Base-by-base conservation (phyloP, 2,329 filamentous ascomycete genomes). In the Ascochyta fabae region DNA sequence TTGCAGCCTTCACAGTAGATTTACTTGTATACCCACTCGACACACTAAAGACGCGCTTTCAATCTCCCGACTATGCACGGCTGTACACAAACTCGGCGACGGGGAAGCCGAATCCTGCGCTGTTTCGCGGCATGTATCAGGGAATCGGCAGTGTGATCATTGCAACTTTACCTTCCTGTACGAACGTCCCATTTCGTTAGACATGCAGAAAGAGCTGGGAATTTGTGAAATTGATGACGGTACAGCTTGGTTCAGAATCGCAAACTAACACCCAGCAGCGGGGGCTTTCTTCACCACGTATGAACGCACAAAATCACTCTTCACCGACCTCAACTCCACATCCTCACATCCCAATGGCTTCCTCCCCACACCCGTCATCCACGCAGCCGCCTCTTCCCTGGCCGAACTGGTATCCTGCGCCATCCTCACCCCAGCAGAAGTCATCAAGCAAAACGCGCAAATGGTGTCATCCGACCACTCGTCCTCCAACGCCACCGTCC, bases 391-490 rank as follows among this genome's bases (percentile, higher is more conserved):
- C 12, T 96, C 91, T 1, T 88, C 87, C 2, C 77, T 86, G 15
- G 93, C 89, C 1, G 93, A 97, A 76, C 84, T 92, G 64, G 90
- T 92, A 3, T 93, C 91, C 5, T 96, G 93, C 71, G 82, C 92
- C 19, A 90, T 96, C 58, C 84, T 96, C 33, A 94, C 92, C 0
- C 93, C 92, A 0, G 91, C 92, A 13, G 92, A 96, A 73, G 91
- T 96, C 7, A 85, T 96, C 60, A 96, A 97, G 78, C 92, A 96
- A 72, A 96, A 96, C 75, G 92, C 93, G 0, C 92, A 96, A 75
- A 92, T 96, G 84, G 80, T 95, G 0, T 53, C 81, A 40, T 53
- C 62, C 2, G 35, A 35, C 29, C 40, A 22, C 12, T 49, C 47
- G 6, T 68, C 70, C 13, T 56, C 70, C 10, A 80, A 80, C 50